A percentile compares a stretch with the other conserved stretches of the same genome.
Conservation (phyloP, 1,284 basidiomycete genomes). For the Irpex sp. region DNA sequence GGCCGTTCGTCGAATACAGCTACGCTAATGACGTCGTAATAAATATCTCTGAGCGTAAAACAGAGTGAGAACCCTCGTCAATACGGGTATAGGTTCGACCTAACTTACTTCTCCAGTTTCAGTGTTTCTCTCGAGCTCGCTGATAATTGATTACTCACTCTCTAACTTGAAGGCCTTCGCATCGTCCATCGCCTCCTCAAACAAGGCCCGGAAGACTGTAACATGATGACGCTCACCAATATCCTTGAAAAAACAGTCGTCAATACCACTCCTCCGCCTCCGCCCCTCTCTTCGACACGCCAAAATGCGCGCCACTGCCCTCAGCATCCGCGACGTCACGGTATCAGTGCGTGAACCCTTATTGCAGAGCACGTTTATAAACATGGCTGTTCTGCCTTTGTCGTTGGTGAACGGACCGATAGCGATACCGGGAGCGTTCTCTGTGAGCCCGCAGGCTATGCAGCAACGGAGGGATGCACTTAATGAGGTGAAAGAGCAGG, state of each 20-base stretch:
- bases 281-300: not conserved
- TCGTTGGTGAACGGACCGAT: too few species aligned
- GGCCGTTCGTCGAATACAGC: too few species aligned
- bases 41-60: too few species aligned
- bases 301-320: not conserved
- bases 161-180: conserved; percentile 23
- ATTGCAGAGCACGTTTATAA: conserved; percentile 20
- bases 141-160: too few species aligned
- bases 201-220: conserved; percentile 47
- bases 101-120: too few species aligned
- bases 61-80: conserved; percentile 53
- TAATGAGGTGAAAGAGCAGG: conserved; percentile 34
- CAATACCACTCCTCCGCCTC: not conserved
- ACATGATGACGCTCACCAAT: conserved; percentile 63
- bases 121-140: too few species aligned
- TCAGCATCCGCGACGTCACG: conserved; percentile 13
- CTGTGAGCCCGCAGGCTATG: too few species aligned
- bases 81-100: conserved; percentile 28
- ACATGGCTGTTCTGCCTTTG: too few species aligned
- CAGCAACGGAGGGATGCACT: too few species aligned
- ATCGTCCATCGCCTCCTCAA: conserved; percentile 50
- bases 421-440: too few species aligned
- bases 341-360: conserved; percentile 23
- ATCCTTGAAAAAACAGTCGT: conserved; percentile 69
- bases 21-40: too few species aligned